phyloP scores from a whole-genome alignment of 1,139 yeast species.

The Blastobotrys aristatus region DNA sequence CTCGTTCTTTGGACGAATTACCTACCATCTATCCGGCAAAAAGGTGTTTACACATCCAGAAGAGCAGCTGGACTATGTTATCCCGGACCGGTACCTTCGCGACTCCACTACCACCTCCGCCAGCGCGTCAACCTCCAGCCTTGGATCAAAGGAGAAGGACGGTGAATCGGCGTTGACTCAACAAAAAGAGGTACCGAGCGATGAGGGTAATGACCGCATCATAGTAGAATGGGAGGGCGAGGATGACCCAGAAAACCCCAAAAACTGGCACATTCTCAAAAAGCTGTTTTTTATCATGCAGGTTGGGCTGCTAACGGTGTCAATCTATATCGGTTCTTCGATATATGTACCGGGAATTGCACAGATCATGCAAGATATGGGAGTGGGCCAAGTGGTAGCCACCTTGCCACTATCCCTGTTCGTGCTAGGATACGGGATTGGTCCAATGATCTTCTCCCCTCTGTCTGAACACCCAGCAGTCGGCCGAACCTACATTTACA shows the following conservation, averaged over 20 bases:
- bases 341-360: constrained; percentile 56
- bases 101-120: not conserved
- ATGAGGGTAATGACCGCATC: not conserved
- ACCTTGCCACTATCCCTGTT: constrained; percentile 51
- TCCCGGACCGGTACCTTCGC: constrained; percentile 16
- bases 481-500: constrained; percentile 54
- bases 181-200: not conserved
- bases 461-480: constrained; percentile 46
- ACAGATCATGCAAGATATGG: constrained; percentile 41
- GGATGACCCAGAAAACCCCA: constrained; percentile 55
- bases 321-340: constrained; percentile 59
- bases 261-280: constrained; percentile 46
- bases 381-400: constrained; percentile 42
- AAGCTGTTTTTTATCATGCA: constrained; percentile 41
- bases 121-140: not conserved
- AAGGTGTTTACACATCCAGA: constrained; percentile 16
- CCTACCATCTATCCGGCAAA: constrained; percentile 17
- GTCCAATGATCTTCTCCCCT: constrained; percentile 55
- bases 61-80: constrained; percentile 18
- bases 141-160: not conserved
- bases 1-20: constrained; percentile 16
- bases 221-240: constrained; percentile 42
- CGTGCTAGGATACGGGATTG: constrained; percentile 54
- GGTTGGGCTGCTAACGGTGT: constrained; percentile 44
- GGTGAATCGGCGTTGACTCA: not conserved